Conservation (phyloP, 2,329 filamentous ascomycete species). For the Capronia epimyces region DNA sequence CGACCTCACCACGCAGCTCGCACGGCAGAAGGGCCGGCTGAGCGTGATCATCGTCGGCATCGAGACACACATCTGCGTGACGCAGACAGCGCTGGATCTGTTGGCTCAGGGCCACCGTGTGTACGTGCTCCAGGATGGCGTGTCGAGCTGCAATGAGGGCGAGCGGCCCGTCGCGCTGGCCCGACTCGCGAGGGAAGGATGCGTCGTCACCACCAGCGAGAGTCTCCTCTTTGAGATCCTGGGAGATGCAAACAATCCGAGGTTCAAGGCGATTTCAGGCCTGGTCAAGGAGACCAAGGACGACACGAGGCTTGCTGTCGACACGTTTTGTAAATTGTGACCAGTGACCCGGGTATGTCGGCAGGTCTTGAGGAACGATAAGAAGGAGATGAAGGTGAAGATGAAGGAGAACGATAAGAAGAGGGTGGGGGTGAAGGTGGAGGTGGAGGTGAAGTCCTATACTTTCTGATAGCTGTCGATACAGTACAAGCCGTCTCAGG, state of each 20-base stretch:
- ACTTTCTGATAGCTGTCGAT: too few relatives aligned
- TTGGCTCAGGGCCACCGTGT: constrained; percentile 69
- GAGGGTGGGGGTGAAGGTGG: background rate
- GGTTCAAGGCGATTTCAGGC: constrained; percentile 65
- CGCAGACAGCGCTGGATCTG: constrained; percentile 83
- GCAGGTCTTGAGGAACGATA: background rate
- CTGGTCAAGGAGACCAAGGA: constrained; percentile 72
- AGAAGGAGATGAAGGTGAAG: background rate
- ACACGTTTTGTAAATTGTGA: constrained; percentile 45
- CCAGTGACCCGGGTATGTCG: too few relatives aligned
- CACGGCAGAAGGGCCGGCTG: constrained; percentile 15
- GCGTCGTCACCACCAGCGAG: constrained; percentile 78
- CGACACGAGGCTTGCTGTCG: constrained; percentile 64
- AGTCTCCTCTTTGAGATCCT: constrained; percentile 84
- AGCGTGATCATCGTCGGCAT: constrained; percentile 76
- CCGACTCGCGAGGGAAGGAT: constrained; percentile 68
- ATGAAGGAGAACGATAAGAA: background rate
- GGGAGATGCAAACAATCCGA: constrained; percentile 67
- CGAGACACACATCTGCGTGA: constrained; percentile 89
- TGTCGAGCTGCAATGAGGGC: constrained; percentile 77
- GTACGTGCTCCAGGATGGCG: constrained; percentile 82
- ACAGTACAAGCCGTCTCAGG: too few relatives aligned
- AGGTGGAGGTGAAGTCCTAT: too few relatives aligned
- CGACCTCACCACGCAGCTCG: constrained; percentile 43
- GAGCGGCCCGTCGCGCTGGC: constrained; percentile 76